Percentiles rank a stretch among this genome's conserved stretches.
Evolutionary conservation across 106 monocot genomes (phyloP).

Genomic region (Iris macrosiphon): DNA sequence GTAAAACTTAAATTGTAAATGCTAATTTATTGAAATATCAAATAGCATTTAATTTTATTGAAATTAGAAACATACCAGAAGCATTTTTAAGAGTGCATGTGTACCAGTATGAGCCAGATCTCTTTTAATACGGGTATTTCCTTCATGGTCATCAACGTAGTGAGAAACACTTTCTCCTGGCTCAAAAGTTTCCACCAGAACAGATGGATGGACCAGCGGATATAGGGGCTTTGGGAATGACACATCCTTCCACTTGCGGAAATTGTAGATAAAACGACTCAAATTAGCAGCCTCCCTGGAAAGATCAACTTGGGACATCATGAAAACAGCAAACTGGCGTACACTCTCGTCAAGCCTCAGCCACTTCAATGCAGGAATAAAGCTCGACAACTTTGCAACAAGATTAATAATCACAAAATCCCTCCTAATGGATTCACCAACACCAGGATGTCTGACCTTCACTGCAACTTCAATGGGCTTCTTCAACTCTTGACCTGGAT

Average conservation of each 20-base stretch:
- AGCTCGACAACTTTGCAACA: constrained; percentile 37
- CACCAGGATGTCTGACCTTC: constrained; percentile 73
- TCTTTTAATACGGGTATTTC: constrained; percentile 40
- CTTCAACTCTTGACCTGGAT: constrained; percentile 29
- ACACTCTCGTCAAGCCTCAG: constrained; percentile 67
- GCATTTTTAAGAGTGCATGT: constrained; percentile 73
- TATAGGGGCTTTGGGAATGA: constrained; percentile 69
- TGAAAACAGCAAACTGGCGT: constrained; percentile 62
- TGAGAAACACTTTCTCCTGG: constrained; percentile 47
- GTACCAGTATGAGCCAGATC: constrained; percentile 69
- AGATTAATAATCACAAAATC: constrained; percentile 61
- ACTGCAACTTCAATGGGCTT: constrained; percentile 59
- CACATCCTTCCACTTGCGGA: constrained; percentile 58
- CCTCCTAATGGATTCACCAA: constrained; percentile 51
- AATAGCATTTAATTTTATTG: not conserved
- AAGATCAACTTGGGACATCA: constrained; percentile 78
- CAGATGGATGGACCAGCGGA: constrained; percentile 70
- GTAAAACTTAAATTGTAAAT: not conserved
- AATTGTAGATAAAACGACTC: constrained; percentile 70
- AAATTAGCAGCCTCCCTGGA: constrained; percentile 63
- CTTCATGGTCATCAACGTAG: constrained; percentile 48
- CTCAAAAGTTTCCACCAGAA: constrained; percentile 70
- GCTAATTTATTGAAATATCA: not conserved
- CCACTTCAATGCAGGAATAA: constrained; percentile 57
- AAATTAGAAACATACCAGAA: constrained; percentile 37